These are phyloP conservation scores for Coix lacrymajobi DNA, from an alignment of 176 grass and related monocot species.

Conservation along the genomic window DNA sequence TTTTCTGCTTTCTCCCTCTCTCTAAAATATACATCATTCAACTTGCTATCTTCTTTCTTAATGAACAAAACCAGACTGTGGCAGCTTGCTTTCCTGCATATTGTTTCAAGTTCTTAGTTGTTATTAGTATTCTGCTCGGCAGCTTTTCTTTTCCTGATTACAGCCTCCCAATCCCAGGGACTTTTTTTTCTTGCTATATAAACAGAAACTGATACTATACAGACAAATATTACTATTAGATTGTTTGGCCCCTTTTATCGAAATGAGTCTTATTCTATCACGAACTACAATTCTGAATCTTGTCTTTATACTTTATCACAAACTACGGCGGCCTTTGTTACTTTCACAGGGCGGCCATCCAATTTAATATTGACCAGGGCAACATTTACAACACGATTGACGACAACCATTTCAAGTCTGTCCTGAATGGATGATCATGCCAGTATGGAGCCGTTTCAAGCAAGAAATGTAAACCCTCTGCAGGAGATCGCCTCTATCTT, in stretches of 20 bases:
- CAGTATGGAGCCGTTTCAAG: not conserved
- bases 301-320: not conserved
- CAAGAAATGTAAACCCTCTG: constrained; percentile 11
- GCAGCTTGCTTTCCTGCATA: not conserved
- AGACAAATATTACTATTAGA: not conserved
- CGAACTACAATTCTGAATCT: not conserved
- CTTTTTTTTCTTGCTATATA: not conserved
- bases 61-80: not conserved
- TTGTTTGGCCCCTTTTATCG: not conserved
- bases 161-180: not conserved
- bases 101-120: not conserved
- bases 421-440: constrained; percentile 62
- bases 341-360: constrained; percentile 44
- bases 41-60: not conserved
- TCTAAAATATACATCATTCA: not conserved
- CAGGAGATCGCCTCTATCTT: not conserved
- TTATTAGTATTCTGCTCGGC: not conserved
- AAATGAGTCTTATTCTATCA: not conserved
- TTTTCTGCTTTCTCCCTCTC: not conserved
- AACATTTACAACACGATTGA: constrained; percentile 84
- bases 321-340: not conserved
- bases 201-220: not conserved
- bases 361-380: constrained; percentile 43
- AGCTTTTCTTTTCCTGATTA: not conserved
- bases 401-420: constrained; percentile 70